These are phyloP conservation scores for Marasmius sp. DNA, from an alignment of 1,284 basidiomycete species.

Conservation along the genomic window DNA sequence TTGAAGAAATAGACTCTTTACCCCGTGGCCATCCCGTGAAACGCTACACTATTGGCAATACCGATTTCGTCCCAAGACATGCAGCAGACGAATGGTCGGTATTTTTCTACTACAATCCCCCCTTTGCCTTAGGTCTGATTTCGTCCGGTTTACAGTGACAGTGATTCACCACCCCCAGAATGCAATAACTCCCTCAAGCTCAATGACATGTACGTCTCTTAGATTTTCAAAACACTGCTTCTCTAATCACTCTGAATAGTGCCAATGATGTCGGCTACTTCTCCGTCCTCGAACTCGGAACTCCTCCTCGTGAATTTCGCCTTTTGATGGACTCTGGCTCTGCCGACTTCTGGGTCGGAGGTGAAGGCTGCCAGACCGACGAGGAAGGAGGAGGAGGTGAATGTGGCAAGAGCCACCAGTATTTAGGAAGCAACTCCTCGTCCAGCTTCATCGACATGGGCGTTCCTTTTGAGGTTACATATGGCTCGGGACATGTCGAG, in stretches of 20 bases:
- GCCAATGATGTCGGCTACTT: constrained; percentile 37
- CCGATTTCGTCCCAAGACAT: neutral
- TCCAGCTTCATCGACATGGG: constrained; percentile 41
- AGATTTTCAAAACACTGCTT: neutral
- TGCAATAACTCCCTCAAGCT: constrained; percentile 65
- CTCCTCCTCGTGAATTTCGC: constrained; percentile 55
- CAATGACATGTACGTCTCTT: constrained; percentile 57
- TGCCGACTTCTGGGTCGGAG: constrained; percentile 51
- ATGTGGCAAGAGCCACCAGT: constrained; percentile 40
- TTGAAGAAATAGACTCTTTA: constrained; percentile 46
- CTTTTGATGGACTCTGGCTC: constrained; percentile 72
- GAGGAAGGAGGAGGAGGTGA: constrained; percentile 11
- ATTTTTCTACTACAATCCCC: neutral
- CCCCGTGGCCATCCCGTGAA: constrained; percentile 15
- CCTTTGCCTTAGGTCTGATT: constrained; percentile 19
- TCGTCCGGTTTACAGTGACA: constrained; percentile 38
- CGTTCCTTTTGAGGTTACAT: constrained; percentile 34
- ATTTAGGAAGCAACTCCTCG: constrained; percentile 54
- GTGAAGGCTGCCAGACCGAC: constrained; percentile 36
- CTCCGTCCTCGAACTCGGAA: constrained; percentile 61
- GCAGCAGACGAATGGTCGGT: neutral
- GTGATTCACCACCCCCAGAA: constrained; percentile 44
- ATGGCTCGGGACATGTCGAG: constrained; percentile 60
- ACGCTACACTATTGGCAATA: neutral
- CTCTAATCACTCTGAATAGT: neutral